A percentile compares a stretch with the other conserved stretches of the same genome.
phyloP scores from a whole-genome alignment of 495 filamentous ascomycete species.

The Neurospora terricola region DNA sequence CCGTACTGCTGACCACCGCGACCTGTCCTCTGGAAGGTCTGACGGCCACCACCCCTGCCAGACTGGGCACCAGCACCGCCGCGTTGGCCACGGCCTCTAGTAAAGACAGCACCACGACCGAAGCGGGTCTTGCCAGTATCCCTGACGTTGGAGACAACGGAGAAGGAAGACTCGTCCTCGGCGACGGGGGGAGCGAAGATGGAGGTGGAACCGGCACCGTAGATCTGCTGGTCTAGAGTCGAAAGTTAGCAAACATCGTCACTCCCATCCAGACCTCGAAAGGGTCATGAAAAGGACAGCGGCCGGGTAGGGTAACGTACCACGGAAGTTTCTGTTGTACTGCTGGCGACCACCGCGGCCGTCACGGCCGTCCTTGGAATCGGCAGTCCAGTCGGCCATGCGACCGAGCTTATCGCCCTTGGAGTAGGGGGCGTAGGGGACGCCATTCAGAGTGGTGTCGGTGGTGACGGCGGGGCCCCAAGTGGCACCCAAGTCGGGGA shows the following conservation, averaged over 20 bases:
- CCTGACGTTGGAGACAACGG: conserved; percentile 88
- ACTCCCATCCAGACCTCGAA: neutral
- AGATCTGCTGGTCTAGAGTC: conserved; percentile 79
- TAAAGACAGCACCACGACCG: conserved; percentile 81
- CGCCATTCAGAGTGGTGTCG: conserved; percentile 83
- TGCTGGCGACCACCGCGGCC: conserved; percentile 70
- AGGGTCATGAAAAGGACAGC: neutral
- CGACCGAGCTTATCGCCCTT: conserved; percentile 97
- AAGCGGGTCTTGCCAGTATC: conserved; percentile 78
- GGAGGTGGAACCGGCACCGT: conserved; percentile 78
- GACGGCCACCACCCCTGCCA: conserved; percentile 50
- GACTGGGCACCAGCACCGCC: conserved; percentile 58
- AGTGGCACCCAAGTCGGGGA: conserved; percentile 50
- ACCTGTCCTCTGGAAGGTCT: conserved; percentile 36
- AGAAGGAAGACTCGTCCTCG: conserved; percentile 96
- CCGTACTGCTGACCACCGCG: conserved; percentile 33
- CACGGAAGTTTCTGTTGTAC: conserved; percentile 87
- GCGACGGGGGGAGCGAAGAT: conserved; percentile 82
- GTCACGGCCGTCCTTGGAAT: conserved; percentile 73
- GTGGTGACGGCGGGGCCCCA: conserved; percentile 79
- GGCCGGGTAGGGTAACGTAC: conserved; percentile 34
- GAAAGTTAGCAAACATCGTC: neutral
- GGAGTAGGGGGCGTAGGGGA: conserved; percentile 94
- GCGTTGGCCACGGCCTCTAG: conserved; percentile 70
- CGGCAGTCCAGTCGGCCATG: conserved; percentile 98